Evolutionary conservation across 1,284 basidiomycete species (phyloP).

Genomic region (Pascua sp.): DNA sequence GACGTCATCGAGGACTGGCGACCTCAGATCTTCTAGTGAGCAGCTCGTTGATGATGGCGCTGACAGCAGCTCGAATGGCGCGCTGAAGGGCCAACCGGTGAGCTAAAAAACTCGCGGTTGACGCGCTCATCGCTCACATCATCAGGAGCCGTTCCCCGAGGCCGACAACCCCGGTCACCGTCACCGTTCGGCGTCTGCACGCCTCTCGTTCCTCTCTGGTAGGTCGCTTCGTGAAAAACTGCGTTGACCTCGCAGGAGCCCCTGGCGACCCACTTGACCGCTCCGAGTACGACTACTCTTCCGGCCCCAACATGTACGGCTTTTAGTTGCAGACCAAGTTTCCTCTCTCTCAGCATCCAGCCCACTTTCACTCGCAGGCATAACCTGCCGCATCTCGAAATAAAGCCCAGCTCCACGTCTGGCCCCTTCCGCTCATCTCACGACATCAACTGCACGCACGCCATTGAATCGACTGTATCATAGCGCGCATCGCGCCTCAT

Average conservation of each 20-base stretch:
- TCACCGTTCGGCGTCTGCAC: slow-evolving; percentile 4
- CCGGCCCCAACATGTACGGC: not conserved
- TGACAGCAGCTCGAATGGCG: slow-evolving; percentile 31
- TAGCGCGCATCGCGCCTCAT: too few species aligned
- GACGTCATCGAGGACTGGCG: slow-evolving; percentile 43
- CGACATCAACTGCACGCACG: too few species aligned
- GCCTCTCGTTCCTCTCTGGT: slow-evolving; percentile 8
- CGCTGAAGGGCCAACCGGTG: slow-evolving; percentile 31
- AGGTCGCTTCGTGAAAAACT: not conserved
- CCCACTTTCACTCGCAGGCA: not conserved
- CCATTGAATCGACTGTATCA: too few species aligned
- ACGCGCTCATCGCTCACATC: not conserved
- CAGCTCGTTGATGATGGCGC: not conserved
- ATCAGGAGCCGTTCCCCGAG: slow-evolving; percentile 16
- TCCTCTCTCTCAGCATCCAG: too few species aligned
- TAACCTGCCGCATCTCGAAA: not conserved
- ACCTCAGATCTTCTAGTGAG: slow-evolving; percentile 47
- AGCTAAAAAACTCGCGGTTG: too few species aligned
- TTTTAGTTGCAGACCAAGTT: not conserved
- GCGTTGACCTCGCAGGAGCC: not conserved
- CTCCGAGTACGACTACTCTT: slow-evolving; percentile 9
- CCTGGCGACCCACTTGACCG: not conserved
- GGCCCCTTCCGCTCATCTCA: too few species aligned
- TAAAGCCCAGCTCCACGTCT: too few species aligned
- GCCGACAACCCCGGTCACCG: slow-evolving; percentile 9